phyloP scores from a whole-genome alignment of 768 basidiomycete species.

The Saitozyma podzolica region DNA sequence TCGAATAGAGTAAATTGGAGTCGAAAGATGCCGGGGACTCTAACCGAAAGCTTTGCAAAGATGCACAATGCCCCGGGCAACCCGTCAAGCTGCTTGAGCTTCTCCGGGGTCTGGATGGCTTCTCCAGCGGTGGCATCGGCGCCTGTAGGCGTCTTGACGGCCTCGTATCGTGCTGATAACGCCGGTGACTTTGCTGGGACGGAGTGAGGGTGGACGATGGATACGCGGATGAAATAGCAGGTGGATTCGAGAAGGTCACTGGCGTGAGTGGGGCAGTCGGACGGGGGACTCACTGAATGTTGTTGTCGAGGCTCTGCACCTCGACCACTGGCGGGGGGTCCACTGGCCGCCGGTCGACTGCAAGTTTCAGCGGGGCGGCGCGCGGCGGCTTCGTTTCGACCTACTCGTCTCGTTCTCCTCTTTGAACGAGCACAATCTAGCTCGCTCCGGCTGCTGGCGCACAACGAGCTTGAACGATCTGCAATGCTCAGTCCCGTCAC shows the following conservation, averaged over 20 bases:
- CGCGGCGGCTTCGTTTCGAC: conserved; percentile 8
- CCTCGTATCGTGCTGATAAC: conserved; percentile 14
- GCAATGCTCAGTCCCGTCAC: neutral
- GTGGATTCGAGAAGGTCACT: conserved; percentile 41
- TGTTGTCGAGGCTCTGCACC: conserved; percentile 19
- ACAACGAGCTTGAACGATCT: conserved; percentile 7
- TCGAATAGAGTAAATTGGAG: conserved; percentile 50
- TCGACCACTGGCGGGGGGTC: conserved; percentile 53
- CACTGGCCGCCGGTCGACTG: conserved; percentile 52
- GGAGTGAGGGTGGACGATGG: conserved; percentile 40
- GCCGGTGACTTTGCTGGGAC: conserved; percentile 2
- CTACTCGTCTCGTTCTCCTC: conserved; percentile 54
- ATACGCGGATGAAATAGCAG: conserved; percentile 48
- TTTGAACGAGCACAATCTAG: conserved; percentile 52
- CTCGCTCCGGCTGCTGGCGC: conserved; percentile 50
- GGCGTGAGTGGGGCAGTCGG: neutral
- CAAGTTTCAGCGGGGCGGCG: neutral
- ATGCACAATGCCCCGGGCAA: conserved; percentile 43
- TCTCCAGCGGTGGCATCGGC: conserved; percentile 52
- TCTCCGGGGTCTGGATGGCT: conserved; percentile 49
- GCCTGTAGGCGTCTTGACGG: conserved; percentile 47
- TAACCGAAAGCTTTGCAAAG: conserved; percentile 51
- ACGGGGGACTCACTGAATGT: neutral
- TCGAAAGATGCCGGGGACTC: conserved; percentile 51
- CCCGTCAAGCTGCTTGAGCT: conserved; percentile 45